These are phyloP conservation scores for Vitis hybrid DNA, from an alignment of 177 flowering plant species.

Conservation along the genomic window DNA sequence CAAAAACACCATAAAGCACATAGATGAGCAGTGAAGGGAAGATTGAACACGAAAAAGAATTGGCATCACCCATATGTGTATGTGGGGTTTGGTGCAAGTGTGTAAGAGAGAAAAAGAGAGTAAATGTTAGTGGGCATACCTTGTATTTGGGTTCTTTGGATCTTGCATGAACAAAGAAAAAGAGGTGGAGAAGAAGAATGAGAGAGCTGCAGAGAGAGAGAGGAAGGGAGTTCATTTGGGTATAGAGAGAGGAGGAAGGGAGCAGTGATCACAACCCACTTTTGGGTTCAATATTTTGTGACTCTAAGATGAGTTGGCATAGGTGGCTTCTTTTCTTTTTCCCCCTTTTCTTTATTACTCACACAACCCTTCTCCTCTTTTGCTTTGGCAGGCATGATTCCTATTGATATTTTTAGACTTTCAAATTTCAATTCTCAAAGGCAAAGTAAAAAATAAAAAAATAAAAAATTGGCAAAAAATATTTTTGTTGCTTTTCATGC, in stretches of 20 bases:
- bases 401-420: conserved; percentile 6
- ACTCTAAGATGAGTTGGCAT: conserved; percentile 31
- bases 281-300: conserved; percentile 27
- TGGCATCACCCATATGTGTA: not conserved
- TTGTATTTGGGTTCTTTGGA: conserved; percentile 40
- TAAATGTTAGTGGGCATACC: conserved; percentile 20
- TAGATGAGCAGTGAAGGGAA: not conserved
- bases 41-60: not conserved
- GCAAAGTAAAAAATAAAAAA: conserved; percentile 15
- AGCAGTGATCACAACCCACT: conserved; percentile 4
- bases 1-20: no score
- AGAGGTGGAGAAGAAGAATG: conserved; percentile 16
- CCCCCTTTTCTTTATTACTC: conserved; percentile 37
- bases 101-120: conserved; percentile 19
- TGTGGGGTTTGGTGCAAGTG: conserved; percentile 4
- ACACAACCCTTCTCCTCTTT: conserved; percentile 27
- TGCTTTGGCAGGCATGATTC: conserved; percentile 56
- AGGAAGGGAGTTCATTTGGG: conserved; percentile 46
- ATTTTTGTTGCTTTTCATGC: conserved; percentile 20
- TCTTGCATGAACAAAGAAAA: conserved; percentile 74
- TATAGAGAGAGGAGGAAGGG: conserved; percentile 19
- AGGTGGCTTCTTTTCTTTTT: conserved; percentile 27
- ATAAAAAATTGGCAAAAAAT: no score
- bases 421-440: conserved; percentile 26
- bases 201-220: conserved; percentile 29